These are phyloP conservation scores for Cicer arietinum DNA, from an alignment of 306 rosid genomes.

Conservation along the genomic window DNA sequence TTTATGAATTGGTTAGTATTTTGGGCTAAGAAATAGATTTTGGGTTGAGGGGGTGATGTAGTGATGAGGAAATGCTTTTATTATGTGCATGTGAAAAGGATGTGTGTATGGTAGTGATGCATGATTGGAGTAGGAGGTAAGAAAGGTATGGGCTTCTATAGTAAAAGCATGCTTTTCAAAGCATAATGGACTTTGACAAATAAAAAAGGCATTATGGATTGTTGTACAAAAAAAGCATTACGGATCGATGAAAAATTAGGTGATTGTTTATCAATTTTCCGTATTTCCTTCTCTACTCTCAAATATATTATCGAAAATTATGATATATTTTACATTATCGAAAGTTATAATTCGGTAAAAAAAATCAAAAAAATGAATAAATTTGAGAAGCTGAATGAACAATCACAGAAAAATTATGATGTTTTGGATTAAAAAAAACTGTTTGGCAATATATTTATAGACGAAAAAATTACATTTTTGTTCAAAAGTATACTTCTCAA, in stretches of 20 bases:
- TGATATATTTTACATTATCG: too few relatives aligned
- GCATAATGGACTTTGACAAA: slow-evolving; percentile 13
- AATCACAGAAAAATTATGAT: too few relatives aligned
- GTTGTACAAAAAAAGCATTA: slow-evolving; percentile 1
- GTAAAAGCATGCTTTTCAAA: slow-evolving; percentile 35
- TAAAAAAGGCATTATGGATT: slow-evolving; percentile 22
- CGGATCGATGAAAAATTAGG: neutral
- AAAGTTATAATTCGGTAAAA: too few relatives aligned
- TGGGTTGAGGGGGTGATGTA: slow-evolving; percentile 28
- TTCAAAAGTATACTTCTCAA: too few relatives aligned
- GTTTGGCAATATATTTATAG: too few relatives aligned
- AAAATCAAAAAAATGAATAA: too few relatives aligned
- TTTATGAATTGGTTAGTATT: slow-evolving; percentile 29
- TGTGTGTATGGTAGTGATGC: slow-evolving; percentile 28
- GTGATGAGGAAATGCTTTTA: slow-evolving; percentile 18
- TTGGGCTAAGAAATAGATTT: slow-evolving; percentile 39
- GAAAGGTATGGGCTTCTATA: slow-evolving; percentile 47
- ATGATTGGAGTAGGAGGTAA: slow-evolving; percentile 61
- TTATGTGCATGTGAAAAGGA: slow-evolving; percentile 42
- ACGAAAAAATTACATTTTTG: too few relatives aligned
- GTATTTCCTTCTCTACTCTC: too few relatives aligned
- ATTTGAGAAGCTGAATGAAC: too few relatives aligned
- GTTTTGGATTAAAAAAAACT: too few relatives aligned
- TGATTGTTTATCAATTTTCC: too few relatives aligned
- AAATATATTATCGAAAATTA: too few relatives aligned